Conservation (phyloP, 345 rosid species). For the Dipteronia sinensis region DNA sequence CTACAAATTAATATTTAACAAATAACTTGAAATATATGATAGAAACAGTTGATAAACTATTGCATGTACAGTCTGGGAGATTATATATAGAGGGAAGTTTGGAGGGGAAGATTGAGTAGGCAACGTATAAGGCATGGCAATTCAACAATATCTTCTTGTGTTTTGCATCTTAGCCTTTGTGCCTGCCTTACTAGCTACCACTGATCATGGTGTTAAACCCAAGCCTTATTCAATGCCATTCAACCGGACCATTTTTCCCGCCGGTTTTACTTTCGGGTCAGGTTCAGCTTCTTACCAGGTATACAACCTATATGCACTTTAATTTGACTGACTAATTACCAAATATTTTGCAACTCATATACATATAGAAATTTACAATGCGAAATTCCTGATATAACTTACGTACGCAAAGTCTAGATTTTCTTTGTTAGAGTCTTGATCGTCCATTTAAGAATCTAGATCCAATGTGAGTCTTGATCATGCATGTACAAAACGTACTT, state of each 20-base stretch:
- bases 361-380: no score
- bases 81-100: background rate
- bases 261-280: background rate
- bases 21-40: background rate
- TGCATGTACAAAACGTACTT: no score
- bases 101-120: background rate
- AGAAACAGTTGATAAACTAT: no score
- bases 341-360: no score
- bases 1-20: no score
- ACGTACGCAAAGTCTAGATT: no score
- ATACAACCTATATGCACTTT: background rate
- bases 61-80: background rate
- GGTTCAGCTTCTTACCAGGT: constrained; percentile 10
- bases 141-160: background rate
- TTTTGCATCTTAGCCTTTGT: background rate
- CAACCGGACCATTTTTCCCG: background rate
- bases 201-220: constrained; percentile 5
- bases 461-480: no score
- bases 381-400: no score
- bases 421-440: no score
- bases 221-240: constrained; percentile 14
- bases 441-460: no score
- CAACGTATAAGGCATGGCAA: background rate
- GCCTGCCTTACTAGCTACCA: background rate
- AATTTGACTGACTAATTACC: background rate